Evolutionary conservation across 202 grass and related monocot genomes (phyloP), one percentile per base, ranked within the genome.

Genomic region (Zizania palustris): DNA sequence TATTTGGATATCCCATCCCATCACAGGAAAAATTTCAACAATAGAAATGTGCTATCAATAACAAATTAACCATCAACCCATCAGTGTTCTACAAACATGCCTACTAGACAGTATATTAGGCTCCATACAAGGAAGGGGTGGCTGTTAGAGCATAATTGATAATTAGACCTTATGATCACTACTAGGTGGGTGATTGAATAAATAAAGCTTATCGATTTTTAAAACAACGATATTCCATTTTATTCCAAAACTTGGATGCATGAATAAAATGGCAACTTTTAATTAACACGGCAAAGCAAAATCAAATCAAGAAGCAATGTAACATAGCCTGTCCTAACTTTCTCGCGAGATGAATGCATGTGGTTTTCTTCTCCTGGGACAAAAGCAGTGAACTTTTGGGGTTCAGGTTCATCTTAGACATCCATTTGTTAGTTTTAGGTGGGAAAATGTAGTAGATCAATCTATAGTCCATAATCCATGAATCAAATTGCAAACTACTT

Each of bases 351-450:
- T 45, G 7, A 28, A 36, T 48, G 6, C n/a, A 5, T 45, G 15
- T 14, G 3, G 28, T 28, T 0, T 35, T 77, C 59, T 59, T 67
- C 4, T 20, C 56, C 42, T 2, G 2, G 4, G 16, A 76, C 50
- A 58, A 58, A 67, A 38, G 28, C 3, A 39, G 4, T 28, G 15
- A 71, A 4, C 8, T 37, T 69, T 22, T 36, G 43, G 11, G 28
- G 28, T 28, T 28, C 28, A 28, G 35, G 12, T 51, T 74, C 67
- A 63, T 39, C 9, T 37, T 80, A 68, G 43, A 80, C 69, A 63
- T 4, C 15, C 7, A 46, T 36, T 2, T 7, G 0, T 14, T 54
- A 28, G 2, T 70, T 28, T 28, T 28, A 28, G 28, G 28, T 28
- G 28, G 28, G 2, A 28, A 28, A 60, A 21, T 16, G 35, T 6